Base-by-base conservation (phyloP, 352 stramenopile species). In the Phytopythium aichiense region DNA sequence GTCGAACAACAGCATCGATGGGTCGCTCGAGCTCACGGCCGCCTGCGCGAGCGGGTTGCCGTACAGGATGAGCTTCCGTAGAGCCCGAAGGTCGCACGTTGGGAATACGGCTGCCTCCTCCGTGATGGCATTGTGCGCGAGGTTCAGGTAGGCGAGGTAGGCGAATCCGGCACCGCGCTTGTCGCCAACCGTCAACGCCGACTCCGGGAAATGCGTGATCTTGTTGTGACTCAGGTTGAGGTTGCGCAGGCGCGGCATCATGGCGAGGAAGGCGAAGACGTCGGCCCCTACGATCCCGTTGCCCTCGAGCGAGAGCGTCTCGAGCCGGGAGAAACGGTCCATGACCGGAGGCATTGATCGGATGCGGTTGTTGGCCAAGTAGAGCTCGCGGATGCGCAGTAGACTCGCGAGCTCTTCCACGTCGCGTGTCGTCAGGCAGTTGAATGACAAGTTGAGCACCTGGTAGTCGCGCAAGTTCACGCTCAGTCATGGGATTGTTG, bases 151-250 rank as follows among this genome's bases (percentile, higher is more conserved):
- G 23, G 84, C 63, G 28, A 94, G 76, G 30, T 71, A 76, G 58
- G 81, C 85, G 57, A 91, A 91, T 0, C 80, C 82, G 1, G 71
- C 63, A 16, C 79, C 79, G 31, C 81, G 79, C 42, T 87, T 92
- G n/a, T 81, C 73, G 15, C 84, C 69, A 9, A 87, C 60, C 0
- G 58, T 80, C 61, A 93, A 63, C 1, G 76, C 82, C 25, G 76
- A 77, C 74, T 93, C 82, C 4, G 80, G 81, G 48, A 94, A 91
- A 4, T 71, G 64, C 12, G 77, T 84, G 60, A 94, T 71, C 53
- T 87, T 89, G 69, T 94, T 94, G 58, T 91, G 75, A 33, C 77
- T 90, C n/a, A 94, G 40, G 50, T 94, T 92, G 53, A 94, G 69
- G 30, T 89, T 89, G 9, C 75, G 74, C 16, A 94, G 65, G 0